phyloP scores from a whole-genome alignment of 306 rosid species.

The Quercus wislizeni region DNA sequence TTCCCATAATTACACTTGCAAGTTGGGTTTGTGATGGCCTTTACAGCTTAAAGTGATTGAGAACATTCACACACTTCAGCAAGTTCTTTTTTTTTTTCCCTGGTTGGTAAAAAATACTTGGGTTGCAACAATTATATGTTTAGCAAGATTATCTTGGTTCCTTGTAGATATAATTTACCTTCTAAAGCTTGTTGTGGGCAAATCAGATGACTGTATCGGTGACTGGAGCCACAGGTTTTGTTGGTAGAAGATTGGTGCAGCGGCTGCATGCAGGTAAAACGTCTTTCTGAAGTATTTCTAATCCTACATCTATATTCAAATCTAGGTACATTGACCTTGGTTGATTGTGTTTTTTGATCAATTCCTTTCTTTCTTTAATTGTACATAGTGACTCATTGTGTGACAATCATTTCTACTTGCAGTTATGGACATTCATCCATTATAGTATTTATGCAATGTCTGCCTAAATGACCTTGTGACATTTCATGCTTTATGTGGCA shows the following conservation, averaged over 20 bases:
- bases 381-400: not conserved
- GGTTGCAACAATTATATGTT: not conserved
- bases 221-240: constrained; percentile 97
- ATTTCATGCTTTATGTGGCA: not conserved
- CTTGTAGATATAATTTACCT: constrained; percentile 36
- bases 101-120: not conserved
- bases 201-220: constrained; percentile 69
- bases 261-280: constrained; percentile 75
- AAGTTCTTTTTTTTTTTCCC: not conserved
- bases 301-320: not conserved
- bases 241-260: constrained; percentile 89
- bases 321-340: not conserved
- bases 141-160: constrained; percentile 10
- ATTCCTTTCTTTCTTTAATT: not conserved
- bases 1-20: not conserved
- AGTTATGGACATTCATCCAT: not conserved
- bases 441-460: not conserved
- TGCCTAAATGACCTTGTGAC: not conserved
- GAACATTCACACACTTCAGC: too few relatives aligned
- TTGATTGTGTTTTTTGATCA: not conserved
- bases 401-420: not conserved
- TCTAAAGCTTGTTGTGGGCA: constrained; percentile 45
- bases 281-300: not conserved
- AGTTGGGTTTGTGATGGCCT: not conserved
- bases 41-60: too few relatives aligned